A percentile compares a stretch with the other conserved stretches of the same genome.
These are phyloP conservation scores for Auriscalpium microsporum DNA, from an alignment of 768 basidiomycete genomes.

Conservation along the genomic window DNA sequence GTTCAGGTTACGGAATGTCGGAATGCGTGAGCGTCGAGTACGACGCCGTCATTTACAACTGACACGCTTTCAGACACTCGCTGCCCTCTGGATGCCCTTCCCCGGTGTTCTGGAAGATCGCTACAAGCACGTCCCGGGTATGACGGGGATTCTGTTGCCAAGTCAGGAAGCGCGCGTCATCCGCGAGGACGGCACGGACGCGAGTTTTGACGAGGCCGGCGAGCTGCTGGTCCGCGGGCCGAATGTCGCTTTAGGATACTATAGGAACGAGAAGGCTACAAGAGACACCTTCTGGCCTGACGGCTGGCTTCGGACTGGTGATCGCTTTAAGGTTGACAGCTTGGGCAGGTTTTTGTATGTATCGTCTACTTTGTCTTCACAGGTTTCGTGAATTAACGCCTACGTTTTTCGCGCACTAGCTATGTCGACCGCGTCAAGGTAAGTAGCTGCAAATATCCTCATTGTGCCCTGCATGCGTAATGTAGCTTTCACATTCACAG, in stretches of 20 bases:
- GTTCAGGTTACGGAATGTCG: slow-evolving; percentile 65
- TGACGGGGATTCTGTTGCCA: slow-evolving; percentile 51
- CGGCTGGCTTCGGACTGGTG: slow-evolving; percentile 74
- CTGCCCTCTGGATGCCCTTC: not conserved
- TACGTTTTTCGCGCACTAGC: slow-evolving; percentile 24
- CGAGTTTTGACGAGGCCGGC: slow-evolving; percentile 48
- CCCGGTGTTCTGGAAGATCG: slow-evolving; percentile 6
- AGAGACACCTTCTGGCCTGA: slow-evolving; percentile 50
- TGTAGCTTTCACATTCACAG: slow-evolving; percentile 24
- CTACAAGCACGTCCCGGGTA: slow-evolving; percentile 26
- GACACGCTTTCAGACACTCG: not conserved
- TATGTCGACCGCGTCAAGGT: slow-evolving; percentile 77
- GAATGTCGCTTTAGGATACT: slow-evolving; percentile 61
- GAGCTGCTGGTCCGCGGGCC: slow-evolving; percentile 53
- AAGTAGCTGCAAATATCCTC: not conserved
- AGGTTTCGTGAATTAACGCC: not conserved
- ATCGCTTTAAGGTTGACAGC: slow-evolving; percentile 53
- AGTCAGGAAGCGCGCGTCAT: slow-evolving; percentile 58
- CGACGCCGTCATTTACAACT: not conserved
- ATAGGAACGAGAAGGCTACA: slow-evolving; percentile 61
- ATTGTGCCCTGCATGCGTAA: not conserved
- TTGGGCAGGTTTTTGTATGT: slow-evolving; percentile 60
- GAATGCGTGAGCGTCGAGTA: slow-evolving; percentile 40
- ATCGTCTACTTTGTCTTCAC: not conserved
- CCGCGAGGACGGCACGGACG: slow-evolving; percentile 49